phyloP scores from a whole-genome alignment of 2,329 filamentous ascomycete genomes.

The Nothomitra cinnamomea region DNA sequence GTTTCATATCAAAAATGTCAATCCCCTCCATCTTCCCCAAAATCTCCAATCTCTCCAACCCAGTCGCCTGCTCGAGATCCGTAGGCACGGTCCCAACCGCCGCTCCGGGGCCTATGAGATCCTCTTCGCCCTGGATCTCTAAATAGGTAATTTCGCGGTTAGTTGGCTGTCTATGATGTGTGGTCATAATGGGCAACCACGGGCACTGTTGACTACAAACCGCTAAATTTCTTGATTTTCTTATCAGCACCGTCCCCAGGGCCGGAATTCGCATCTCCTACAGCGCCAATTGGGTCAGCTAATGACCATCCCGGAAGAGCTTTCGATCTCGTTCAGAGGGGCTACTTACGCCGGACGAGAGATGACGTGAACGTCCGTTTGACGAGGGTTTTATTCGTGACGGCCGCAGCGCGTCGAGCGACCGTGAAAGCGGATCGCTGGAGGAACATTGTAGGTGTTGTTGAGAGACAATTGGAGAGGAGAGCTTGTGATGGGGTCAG shows the following conservation, averaged over 20 bases:
- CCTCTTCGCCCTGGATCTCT: slow-evolving; percentile 73
- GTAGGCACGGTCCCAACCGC: slow-evolving; percentile 70
- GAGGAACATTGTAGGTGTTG: slow-evolving; percentile 26
- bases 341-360: slow-evolving; percentile 28
- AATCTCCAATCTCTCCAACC: slow-evolving; percentile 96
- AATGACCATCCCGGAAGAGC: slow-evolving; percentile 11
- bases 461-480: background rate
- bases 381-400: slow-evolving; percentile 17
- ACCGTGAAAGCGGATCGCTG: slow-evolving; percentile 29
- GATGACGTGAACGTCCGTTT: slow-evolving; percentile 28
- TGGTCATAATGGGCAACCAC: background rate
- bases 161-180: too few relatives aligned
- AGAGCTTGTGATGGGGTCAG: background rate
- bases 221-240: slow-evolving; percentile 27
- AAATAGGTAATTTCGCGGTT: slow-evolving; percentile 12
- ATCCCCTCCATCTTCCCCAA: slow-evolving; percentile 98
- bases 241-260: slow-evolving; percentile 18
- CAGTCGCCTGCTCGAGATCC: slow-evolving; percentile 89
- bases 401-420: slow-evolving; percentile 26
- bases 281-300: slow-evolving; percentile 10
- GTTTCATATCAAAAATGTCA: slow-evolving; percentile 96
- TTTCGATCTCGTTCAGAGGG: slow-evolving; percentile 7
- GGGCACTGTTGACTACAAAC: slow-evolving; percentile 17
- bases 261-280: slow-evolving; percentile 18
- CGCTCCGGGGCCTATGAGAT: slow-evolving; percentile 74